These are phyloP conservation scores for Gracilaria gracilis DNA, from an alignment of 23 red algal genomes.

Conservation along the genomic window DNA sequence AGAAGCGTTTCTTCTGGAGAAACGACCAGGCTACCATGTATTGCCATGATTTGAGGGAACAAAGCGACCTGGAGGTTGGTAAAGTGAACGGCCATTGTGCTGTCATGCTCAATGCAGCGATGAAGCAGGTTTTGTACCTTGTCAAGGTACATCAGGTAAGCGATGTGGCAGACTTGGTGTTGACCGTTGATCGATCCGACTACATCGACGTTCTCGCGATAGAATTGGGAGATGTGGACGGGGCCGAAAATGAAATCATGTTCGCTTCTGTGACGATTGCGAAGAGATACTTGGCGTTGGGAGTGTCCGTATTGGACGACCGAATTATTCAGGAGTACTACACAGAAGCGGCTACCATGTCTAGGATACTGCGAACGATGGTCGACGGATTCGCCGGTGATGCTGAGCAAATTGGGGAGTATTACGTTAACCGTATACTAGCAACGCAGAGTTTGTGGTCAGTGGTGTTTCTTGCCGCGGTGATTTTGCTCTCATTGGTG, in stretches of 20 bases:
- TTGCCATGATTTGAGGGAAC: constrained; percentile 15
- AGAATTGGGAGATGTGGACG: neutral
- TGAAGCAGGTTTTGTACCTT: neutral
- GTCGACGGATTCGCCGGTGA: constrained; percentile 10
- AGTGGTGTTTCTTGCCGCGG: neutral
- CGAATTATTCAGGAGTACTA: constrained; percentile 30
- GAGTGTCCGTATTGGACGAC: neutral
- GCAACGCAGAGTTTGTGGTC: constrained; percentile 13
- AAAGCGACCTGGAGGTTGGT: constrained; percentile 8
- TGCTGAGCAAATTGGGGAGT: neutral
- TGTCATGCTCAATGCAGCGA: neutral
- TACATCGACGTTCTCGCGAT: neutral
- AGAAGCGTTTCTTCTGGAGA: neutral
- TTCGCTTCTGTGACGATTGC: constrained; percentile 14
- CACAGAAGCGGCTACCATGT: neutral
- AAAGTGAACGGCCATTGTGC: neutral
- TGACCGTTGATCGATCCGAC: constrained; percentile 18
- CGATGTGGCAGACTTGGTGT: neutral
- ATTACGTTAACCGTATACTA: neutral
- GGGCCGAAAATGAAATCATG: constrained; percentile 6
- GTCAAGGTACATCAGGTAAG: constrained; percentile 9
- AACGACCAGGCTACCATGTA: neutral
- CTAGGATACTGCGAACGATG: constrained; percentile 10
- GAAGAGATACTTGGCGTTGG: constrained; percentile 14
- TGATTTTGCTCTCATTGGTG: neutral